Percentiles rank a stretch among this genome's conserved stretches.
Evolutionary conservation across 1,284 basidiomycete genomes (phyloP).

Genomic region (Puccinia horiana): DNA sequence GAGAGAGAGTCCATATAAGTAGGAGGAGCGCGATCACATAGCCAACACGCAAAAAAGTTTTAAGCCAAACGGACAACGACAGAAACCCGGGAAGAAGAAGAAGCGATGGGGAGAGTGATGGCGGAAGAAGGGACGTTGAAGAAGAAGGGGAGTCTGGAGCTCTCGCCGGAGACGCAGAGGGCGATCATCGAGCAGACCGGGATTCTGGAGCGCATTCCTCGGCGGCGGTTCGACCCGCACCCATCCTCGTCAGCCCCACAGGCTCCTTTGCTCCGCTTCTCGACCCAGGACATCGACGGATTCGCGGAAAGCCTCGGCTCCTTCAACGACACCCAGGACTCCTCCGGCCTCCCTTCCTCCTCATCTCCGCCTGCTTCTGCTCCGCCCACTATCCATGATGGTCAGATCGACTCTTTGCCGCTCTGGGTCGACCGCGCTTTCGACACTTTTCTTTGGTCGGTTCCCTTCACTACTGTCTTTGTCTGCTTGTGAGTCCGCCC

Average conservation of each 20-base stretch:
- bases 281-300: neutral
- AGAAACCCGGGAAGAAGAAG: neutral
- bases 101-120: neutral
- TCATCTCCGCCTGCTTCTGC: neutral
- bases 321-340: neutral
- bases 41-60: too few species aligned
- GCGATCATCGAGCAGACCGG: slow-evolving; percentile 33
- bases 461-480: slow-evolving; percentile 44
- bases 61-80: neutral
- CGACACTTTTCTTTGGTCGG: slow-evolving; percentile 44
- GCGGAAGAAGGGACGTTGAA: neutral
- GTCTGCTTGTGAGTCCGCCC: slow-evolving; percentile 40
- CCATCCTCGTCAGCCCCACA: neutral
- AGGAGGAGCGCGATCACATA: too few species aligned
- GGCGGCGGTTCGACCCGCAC: neutral
- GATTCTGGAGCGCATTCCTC: slow-evolving; percentile 21
- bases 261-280: slow-evolving; percentile 35
- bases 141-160: neutral
- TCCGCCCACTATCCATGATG: neutral
- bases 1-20: too few species aligned
- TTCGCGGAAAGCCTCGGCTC: neutral
- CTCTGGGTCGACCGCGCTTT: slow-evolving; percentile 38
- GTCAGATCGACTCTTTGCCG: slow-evolving; percentile 5
- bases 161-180: slow-evolving; percentile 22
- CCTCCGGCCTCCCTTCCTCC: neutral